Evolutionary conservation across 164 flowering plant species (phyloP).

Genomic region (Umbilicus rupestris): DNA sequence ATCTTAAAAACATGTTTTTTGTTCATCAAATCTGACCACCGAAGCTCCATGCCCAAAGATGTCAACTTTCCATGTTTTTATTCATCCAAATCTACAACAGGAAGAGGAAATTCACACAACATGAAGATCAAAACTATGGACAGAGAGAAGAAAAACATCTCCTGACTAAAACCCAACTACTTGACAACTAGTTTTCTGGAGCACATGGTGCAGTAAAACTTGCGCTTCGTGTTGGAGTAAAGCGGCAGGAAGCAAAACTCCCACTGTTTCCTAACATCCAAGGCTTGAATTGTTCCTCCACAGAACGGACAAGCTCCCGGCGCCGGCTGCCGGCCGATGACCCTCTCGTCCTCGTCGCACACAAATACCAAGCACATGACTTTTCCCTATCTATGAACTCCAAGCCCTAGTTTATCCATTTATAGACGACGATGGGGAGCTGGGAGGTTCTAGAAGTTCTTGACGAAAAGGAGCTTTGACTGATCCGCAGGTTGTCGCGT

Average conservation of each 20-base stretch:
- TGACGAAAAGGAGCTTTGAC: too few relatives aligned
- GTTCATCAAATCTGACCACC: not conserved
- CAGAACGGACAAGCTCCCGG: slow-evolving; percentile 79
- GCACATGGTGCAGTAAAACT: slow-evolving; percentile 50
- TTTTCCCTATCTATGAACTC: too few relatives aligned
- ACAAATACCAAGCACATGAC: slow-evolving; percentile 80
- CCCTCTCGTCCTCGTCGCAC: slow-evolving; percentile 70
- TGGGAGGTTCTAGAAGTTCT: too few relatives aligned
- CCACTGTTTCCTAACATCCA: slow-evolving; percentile 68
- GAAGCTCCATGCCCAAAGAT: not conserved
- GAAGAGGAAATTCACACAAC: too few relatives aligned
- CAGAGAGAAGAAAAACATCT: too few relatives aligned
- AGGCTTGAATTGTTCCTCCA: slow-evolving; percentile 62
- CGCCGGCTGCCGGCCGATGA: slow-evolving; percentile 49
- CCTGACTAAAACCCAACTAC: not conserved
- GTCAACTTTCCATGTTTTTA: too few relatives aligned
- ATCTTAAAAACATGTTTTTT: not conserved
- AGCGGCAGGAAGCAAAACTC: slow-evolving; percentile 69
- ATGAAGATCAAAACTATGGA: too few relatives aligned
- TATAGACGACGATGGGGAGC: too few relatives aligned
- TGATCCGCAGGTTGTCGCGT: too few relatives aligned
- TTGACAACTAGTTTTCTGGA: slow-evolving; percentile 33
- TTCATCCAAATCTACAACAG: too few relatives aligned
- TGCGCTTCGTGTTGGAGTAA: slow-evolving; percentile 39
- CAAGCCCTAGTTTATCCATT: too few relatives aligned